Percentiles rank a stretch among this genome's conserved stretches.
Conservation (phyloP, 2,329 filamentous ascomycete species). For the Aureobasidium zeae region DNA sequence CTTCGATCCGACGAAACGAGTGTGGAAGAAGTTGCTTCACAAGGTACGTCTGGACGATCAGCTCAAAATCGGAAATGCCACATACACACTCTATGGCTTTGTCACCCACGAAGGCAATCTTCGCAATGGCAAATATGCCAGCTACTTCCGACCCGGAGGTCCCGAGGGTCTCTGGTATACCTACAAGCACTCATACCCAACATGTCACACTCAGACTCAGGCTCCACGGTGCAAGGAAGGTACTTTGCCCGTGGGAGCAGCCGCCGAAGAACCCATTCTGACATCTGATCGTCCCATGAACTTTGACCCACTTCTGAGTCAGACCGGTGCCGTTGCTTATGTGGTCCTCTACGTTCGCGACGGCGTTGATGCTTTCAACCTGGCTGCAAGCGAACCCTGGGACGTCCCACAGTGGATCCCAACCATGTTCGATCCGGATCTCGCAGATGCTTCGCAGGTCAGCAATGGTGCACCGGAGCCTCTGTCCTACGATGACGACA, state of each 20-base stretch:
- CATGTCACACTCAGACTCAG: constrained; percentile 47
- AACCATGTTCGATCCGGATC: constrained; percentile 21
- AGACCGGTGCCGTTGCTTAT: constrained; percentile 41
- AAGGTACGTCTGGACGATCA: constrained; percentile 48
- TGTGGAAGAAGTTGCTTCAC: constrained; percentile 50
- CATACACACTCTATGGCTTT: constrained; percentile 52
- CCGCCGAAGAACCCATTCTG: constrained; percentile 8
- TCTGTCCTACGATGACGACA: not conserved
- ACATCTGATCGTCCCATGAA: not conserved
- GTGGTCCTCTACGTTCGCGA: constrained; percentile 48
- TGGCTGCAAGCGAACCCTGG: constrained; percentile 32
- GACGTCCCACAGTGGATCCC: constrained; percentile 34
- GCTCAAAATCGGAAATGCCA: constrained; percentile 38
- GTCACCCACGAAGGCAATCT: constrained; percentile 51
- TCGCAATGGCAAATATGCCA: constrained; percentile 50
- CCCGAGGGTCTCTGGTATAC: constrained; percentile 49
- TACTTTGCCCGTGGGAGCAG: not conserved
- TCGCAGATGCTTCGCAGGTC: not conserved
- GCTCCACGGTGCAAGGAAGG: constrained; percentile 28
- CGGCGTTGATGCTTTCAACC: constrained; percentile 32
- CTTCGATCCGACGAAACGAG: constrained; percentile 45
- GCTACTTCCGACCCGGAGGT: constrained; percentile 50
- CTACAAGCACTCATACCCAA: constrained; percentile 35
- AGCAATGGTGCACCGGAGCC: not conserved
- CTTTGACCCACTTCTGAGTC: constrained; percentile 20